Percentiles rank a stretch among this genome's conserved stretches.
Conservation (phyloP, 768 basidiomycete species). For the Lentinula boryana region DNA sequence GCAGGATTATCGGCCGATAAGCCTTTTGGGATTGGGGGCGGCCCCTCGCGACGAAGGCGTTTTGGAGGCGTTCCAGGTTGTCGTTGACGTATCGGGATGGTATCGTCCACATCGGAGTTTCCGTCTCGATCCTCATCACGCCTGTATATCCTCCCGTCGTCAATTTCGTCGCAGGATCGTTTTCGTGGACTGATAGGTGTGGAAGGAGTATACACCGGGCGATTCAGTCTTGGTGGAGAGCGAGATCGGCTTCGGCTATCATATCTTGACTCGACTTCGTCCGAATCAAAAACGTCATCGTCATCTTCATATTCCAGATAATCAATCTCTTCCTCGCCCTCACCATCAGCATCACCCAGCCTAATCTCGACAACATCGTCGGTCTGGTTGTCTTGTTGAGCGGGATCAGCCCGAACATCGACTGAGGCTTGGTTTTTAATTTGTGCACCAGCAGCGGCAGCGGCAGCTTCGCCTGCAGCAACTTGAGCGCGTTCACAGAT, state of each 20-base stretch:
- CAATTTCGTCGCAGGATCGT: slow-evolving; percentile 7
- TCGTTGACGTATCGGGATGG: neutral
- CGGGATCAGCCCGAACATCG: neutral
- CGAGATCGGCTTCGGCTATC: neutral
- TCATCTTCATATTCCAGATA: slow-evolving; percentile 5
- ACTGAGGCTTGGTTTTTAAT: neutral
- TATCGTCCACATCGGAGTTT: neutral
- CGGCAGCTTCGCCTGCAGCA: slow-evolving; percentile 37
- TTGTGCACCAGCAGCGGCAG: slow-evolving; percentile 10
- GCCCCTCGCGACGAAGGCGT: slow-evolving; percentile 1
- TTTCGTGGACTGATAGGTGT: slow-evolving; percentile 1
- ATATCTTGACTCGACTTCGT: neutral
- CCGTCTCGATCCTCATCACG: neutral
- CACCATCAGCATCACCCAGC: neutral
- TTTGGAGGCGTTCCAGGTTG: slow-evolving; percentile 5
- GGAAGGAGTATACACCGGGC: neutral
- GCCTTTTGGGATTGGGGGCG: neutral
- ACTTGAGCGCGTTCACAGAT: slow-evolving; percentile 66
- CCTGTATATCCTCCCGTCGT: neutral
- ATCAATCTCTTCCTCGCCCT: slow-evolving; percentile 1
- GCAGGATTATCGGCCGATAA: neutral
- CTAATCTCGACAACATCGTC: neutral
- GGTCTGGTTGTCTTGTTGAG: neutral
- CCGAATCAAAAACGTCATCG: slow-evolving; percentile 1
- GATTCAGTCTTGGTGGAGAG: neutral